phyloP scores from a whole-genome alignment of 2,329 filamentous ascomycete species.

The Rosellinia necatrix region DNA sequence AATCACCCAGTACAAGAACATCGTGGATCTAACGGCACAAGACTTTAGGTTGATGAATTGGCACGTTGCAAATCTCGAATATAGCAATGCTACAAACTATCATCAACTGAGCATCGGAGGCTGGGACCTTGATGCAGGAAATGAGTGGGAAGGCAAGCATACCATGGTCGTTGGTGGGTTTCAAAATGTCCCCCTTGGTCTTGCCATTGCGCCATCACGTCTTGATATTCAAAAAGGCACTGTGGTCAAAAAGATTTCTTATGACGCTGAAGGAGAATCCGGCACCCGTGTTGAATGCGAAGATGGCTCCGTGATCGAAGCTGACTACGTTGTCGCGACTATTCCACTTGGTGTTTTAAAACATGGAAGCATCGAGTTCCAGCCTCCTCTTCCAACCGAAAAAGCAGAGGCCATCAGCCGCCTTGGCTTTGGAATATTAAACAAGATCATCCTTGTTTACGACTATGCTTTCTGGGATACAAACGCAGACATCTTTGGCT shows the following conservation, averaged over 20 bases:
- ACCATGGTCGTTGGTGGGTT: conserved; percentile 94
- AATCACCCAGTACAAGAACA: conserved; percentile 81
- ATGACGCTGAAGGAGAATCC: conserved; percentile 57
- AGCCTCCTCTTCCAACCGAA: conserved; percentile 87
- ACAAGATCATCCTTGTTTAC: conserved; percentile 94
- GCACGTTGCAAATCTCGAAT: conserved; percentile 98
- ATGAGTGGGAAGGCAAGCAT: conserved; percentile 95
- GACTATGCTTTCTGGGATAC: conserved; percentile 89
- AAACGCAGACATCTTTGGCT: conserved; percentile 89
- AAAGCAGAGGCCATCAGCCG: conserved; percentile 80
- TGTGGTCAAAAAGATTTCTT: conserved; percentile 71
- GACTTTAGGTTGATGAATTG: conserved; percentile 93
- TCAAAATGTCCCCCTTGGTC: conserved; percentile 85
- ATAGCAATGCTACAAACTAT: conserved; percentile 91
- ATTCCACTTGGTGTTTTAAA: conserved; percentile 92
- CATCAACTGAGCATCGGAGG: conserved; percentile 84
- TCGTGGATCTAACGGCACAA: conserved; percentile 81
- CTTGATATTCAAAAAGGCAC: conserved; percentile 78
- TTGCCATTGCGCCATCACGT: conserved; percentile 76
- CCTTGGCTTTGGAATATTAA: conserved; percentile 90
- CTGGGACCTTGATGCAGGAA: conserved; percentile 97
- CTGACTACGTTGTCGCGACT: conserved; percentile 90
- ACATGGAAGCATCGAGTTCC: conserved; percentile 77
- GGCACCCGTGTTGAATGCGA: conserved; percentile 72
- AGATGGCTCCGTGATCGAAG: conserved; percentile 75